A percentile compares a stretch with the other conserved stretches of the same genome.
These are phyloP conservation scores for Alternaria solani DNA, from an alignment of 2,329 filamentous ascomycete species.

Conservation along the genomic window DNA sequence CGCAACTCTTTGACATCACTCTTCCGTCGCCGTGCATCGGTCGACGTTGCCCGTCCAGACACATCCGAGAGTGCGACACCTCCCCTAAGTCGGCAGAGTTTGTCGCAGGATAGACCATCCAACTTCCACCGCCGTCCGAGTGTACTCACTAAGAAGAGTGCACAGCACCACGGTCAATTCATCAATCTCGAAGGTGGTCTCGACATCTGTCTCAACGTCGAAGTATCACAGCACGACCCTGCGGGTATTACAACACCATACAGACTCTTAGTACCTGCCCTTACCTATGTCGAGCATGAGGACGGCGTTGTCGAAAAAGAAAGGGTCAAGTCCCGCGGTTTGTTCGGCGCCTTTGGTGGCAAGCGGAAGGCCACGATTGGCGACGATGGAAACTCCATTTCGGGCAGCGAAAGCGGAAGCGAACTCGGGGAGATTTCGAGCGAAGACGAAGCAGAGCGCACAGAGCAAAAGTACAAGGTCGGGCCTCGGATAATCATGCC, in stretches of 20 bases:
- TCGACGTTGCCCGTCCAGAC: conserved; percentile 36
- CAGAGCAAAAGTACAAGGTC: conserved; percentile 45
- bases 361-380: conserved; percentile 37
- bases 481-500: conserved; percentile 46
- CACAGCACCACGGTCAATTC: conserved; percentile 42
- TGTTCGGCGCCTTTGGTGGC: conserved; percentile 40
- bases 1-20: conserved; percentile 46
- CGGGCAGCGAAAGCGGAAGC: conserved; percentile 36
- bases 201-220: conserved; percentile 87
- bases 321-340: conserved; percentile 36
- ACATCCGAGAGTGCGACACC: conserved; percentile 38
- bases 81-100: conserved; percentile 21
- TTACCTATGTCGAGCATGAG: conserved; percentile 58
- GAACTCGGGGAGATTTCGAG: conserved; percentile 37
- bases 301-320: conserved; percentile 26
- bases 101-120: conserved; percentile 44
- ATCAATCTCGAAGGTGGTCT: conserved; percentile 84
- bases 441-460: conserved; percentile 43
- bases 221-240: conserved; percentile 85
- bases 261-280: conserved; percentile 80
- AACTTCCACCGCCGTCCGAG: conserved; percentile 57
- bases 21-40: conserved; percentile 46
- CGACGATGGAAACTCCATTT: conserved; percentile 45
- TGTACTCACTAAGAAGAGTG: conserved; percentile 51
- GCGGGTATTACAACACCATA: conserved; percentile 89